Evolutionary conservation across 805 yeast species (phyloP).

Genomic region (Metschnikowia gruessii): DNA sequence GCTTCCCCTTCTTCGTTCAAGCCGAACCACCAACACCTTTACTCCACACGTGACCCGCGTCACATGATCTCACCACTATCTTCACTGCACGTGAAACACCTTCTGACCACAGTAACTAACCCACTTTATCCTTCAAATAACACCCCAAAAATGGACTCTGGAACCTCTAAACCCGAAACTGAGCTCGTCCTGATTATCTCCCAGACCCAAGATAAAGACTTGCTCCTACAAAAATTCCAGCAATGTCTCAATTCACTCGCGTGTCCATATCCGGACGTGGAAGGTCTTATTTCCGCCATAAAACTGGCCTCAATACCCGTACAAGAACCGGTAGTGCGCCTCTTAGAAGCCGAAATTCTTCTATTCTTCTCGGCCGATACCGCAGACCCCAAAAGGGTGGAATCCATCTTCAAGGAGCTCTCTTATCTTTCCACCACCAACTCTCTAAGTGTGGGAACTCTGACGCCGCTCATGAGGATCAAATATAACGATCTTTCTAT

Average conservation of each 20-base stretch:
- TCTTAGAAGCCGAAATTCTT: constrained; percentile 11
- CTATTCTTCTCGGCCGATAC: constrained; percentile 9
- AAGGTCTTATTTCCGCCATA: neutral
- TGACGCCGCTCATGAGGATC: constrained; percentile 19
- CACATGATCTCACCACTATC: neutral
- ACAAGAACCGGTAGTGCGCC: constrained; percentile 2
- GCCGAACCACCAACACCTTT: too few relatives aligned
- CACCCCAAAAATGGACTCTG: neutral
- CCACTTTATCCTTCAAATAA: too few relatives aligned
- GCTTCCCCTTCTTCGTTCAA: too few relatives aligned
- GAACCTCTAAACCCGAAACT: constrained; percentile 4
- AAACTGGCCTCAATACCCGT: neutral
- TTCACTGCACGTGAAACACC: too few relatives aligned
- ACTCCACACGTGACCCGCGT: neutral
- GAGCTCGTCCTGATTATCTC: neutral
- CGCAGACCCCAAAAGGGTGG: constrained; percentile 1
- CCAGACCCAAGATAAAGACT: constrained; percentile 4
- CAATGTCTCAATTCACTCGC: neutral
- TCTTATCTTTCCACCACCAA: constrained; percentile 15
- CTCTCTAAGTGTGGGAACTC: constrained; percentile 1
- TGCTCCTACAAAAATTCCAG: constrained; percentile 5
- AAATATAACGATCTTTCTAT: constrained; percentile 33
- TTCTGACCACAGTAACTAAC: too few relatives aligned
- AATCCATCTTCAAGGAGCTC: constrained; percentile 8
- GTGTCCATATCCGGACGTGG: constrained; percentile 2